Evolutionary conservation across 768 basidiomycete species (phyloP), one percentile per base, ranked within the genome.

Genomic region (Mycena rebaudengoi): DNA sequence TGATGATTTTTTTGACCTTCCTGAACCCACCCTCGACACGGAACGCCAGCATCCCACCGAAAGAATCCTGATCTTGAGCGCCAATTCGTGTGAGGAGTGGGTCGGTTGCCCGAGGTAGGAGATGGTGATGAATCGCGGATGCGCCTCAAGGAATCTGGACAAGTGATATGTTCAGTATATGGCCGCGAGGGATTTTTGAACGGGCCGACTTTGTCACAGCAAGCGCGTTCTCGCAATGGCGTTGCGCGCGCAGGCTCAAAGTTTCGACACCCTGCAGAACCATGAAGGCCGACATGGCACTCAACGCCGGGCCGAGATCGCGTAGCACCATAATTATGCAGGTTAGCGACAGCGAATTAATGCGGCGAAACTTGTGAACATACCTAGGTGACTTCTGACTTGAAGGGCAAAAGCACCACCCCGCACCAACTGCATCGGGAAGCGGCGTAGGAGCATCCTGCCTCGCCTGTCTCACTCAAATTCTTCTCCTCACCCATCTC

Each of bases 1-100:
- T 92, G 12, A 95, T 88, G 30, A 90, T 79, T 58, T 81, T 81
- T 75, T 83, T 86, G 7, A 87, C 88, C 2, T 72, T 73, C 48
- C 75, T 73, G 4, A 79, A 76, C 49, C 84, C 84, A 11, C 88
- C 91, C 69, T 87, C 87, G 62, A 93, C 72, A 5, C 92, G 92
- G 68, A 95, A 94, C 74, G 83, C 91, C 46, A 95, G 75, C 65
- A 95, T 83, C n/a, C 92, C 92, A 3, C 92, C 91, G 57, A 80
- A 94, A 1, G 79, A 74, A 50, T 83, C 80, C 1, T 78, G 74
- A 86, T 76, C 55, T 82, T 79, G 69, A 84, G 80, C 11, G 92
- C 93, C 3, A 82, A 71, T 54, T 76, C 76, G 73, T 95, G 83
- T 26, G 86, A 88, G 1, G 81, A 73, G 73, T 95, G 94, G 2